Evolutionary conservation across 345 rosid genomes (phyloP).

Genomic region (Hypericum perforatum): DNA sequence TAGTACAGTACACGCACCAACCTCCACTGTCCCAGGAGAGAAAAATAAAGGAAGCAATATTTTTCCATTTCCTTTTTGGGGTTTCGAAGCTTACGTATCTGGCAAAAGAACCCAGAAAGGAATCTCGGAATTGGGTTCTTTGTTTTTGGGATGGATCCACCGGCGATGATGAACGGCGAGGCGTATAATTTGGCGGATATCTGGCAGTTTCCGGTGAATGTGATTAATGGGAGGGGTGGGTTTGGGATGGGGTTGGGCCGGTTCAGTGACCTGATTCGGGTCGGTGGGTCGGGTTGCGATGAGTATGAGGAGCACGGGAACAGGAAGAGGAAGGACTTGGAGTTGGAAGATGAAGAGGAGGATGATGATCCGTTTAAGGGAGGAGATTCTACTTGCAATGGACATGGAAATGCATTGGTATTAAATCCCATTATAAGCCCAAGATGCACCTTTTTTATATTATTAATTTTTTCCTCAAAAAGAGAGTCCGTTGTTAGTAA

Average conservation of each 20-base stretch:
- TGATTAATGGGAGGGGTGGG: slow-evolving; percentile 28
- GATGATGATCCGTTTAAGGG: slow-evolving; percentile 39
- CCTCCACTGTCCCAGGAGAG: no score
- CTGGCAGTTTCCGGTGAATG: slow-evolving; percentile 65
- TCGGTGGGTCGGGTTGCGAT: slow-evolving; percentile 26
- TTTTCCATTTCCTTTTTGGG: no score
- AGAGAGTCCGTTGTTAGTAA: no score
- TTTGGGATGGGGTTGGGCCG: slow-evolving; percentile 33
- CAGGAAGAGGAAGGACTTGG: slow-evolving; percentile 36
- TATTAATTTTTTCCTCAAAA: not conserved
- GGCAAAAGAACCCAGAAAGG: not conserved
- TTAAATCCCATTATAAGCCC: not conserved
- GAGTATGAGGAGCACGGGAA: slow-evolving; percentile 21
- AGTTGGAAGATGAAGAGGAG: no score
- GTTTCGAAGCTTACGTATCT: no score
- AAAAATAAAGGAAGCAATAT: no score
- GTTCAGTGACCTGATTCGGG: slow-evolving; percentile 24
- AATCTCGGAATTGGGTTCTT: no score
- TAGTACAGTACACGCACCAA: no score
- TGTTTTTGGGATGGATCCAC: slow-evolving; percentile 85
- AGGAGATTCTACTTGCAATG: slow-evolving; percentile 28
- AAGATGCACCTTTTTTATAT: not conserved
- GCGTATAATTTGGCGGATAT: slow-evolving; percentile 55
- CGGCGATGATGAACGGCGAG: slow-evolving; percentile 49
- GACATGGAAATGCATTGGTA: slow-evolving; percentile 34